Conservation (phyloP, 352 stramenopile species). For the Plasmopara muralis region DNA sequence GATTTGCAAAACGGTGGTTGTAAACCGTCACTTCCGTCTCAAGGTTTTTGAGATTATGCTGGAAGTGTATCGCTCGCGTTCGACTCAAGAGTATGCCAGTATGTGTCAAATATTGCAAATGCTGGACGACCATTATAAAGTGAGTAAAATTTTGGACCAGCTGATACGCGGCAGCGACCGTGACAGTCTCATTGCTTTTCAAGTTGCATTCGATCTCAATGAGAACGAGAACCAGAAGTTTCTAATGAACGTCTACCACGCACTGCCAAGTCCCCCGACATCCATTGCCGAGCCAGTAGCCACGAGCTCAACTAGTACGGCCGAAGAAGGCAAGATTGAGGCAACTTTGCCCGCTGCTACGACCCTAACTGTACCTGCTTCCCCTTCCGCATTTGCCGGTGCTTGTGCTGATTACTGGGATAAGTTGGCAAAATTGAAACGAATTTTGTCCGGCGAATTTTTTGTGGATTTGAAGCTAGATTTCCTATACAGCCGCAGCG, state of each 20-base stretch:
- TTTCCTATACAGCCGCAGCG: slow-evolving; percentile 88
- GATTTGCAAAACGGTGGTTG: slow-evolving; percentile 90
- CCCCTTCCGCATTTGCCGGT: slow-evolving; percentile 35
- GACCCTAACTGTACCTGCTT: slow-evolving; percentile 29
- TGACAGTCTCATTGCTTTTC: slow-evolving; percentile 90
- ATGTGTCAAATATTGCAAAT: slow-evolving; percentile 87
- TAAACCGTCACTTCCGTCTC: slow-evolving; percentile 91
- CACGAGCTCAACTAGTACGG: slow-evolving; percentile 21
- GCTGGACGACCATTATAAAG: slow-evolving; percentile 77
- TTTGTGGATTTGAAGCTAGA: slow-evolving; percentile 90
- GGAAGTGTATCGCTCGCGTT: slow-evolving; percentile 58
- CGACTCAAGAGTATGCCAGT: slow-evolving; percentile 62
- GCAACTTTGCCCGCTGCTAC: slow-evolving; percentile 14
- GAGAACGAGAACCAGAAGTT: slow-evolving; percentile 98
- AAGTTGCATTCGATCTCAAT: slow-evolving; percentile 97
- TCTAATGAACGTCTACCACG: slow-evolving; percentile 86
- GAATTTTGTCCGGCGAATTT: slow-evolving; percentile 85
- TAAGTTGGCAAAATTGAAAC: slow-evolving; percentile 82
- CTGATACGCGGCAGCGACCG: slow-evolving; percentile 72
- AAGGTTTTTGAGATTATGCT: slow-evolving; percentile 92
- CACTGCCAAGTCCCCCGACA: slow-evolving; percentile 60
- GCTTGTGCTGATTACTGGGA: slow-evolving; percentile 70
- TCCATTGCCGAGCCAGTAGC: slow-evolving; percentile 18
- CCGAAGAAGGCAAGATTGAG: slow-evolving; percentile 39
- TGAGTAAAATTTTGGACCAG: slow-evolving; percentile 82